These are phyloP conservation scores for Penicillium olsonii DNA, from an alignment of 2,329 filamentous ascomycete genomes.

Conservation along the genomic window DNA sequence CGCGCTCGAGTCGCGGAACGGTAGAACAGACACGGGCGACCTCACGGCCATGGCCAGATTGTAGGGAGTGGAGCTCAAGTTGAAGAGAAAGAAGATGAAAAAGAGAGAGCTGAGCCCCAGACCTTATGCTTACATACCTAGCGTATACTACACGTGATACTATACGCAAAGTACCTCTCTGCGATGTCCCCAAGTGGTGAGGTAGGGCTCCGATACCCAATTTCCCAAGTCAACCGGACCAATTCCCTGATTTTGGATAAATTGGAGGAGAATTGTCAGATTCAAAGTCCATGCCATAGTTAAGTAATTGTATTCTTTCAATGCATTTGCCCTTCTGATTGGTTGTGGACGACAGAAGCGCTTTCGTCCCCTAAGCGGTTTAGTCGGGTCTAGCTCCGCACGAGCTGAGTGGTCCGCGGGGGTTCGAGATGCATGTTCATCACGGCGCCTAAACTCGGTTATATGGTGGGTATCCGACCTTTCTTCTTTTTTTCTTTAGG, in stretches of 20 bases:
- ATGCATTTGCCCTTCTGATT: conserved; percentile 4
- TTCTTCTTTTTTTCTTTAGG: background rate
- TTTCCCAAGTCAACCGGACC: background rate
- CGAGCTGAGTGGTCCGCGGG: conserved; percentile 1
- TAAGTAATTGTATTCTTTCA: conserved; percentile 6
- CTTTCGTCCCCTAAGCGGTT: conserved; percentile 7
- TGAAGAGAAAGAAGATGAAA: conserved; percentile 7
- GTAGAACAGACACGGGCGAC: conserved; percentile 29
- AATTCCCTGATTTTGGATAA: background rate
- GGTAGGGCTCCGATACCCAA: background rate
- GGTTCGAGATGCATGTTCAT: conserved; percentile 7
- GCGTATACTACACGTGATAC: conserved; percentile 11
- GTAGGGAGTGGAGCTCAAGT: conserved; percentile 2
- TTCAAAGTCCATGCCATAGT: background rate
- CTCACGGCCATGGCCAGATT: conserved; percentile 29
- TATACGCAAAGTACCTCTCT: background rate
- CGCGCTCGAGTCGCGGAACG: conserved; percentile 17
- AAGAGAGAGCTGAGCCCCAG: conserved; percentile 2
- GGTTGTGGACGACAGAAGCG: conserved; percentile 1
- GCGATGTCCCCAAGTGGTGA: background rate
- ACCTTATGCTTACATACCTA: conserved; percentile 9
- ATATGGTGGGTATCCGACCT: background rate
- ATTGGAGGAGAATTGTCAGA: background rate
- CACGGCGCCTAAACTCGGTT: conserved; percentile 12
- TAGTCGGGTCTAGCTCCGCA: conserved; percentile 5